These are phyloP conservation scores for Kodamaea plutei DNA, from an alignment of 1,139 yeast genomes.

Conservation along the genomic window DNA sequence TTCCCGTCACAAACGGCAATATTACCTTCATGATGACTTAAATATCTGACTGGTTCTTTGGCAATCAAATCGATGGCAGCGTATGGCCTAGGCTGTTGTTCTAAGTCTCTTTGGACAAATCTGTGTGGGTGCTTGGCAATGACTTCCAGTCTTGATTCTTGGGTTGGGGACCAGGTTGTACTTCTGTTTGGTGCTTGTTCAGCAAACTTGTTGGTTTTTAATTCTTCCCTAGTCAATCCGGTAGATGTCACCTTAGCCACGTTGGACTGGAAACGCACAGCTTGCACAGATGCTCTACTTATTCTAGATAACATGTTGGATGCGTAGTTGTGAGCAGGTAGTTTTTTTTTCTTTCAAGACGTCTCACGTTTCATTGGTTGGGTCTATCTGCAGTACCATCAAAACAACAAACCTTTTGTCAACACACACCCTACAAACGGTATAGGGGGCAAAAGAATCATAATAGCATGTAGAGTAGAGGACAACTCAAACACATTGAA, in stretches of 20 bases:
- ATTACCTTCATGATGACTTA: constrained; percentile 46
- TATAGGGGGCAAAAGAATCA: too few species aligned
- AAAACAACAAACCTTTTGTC: too few species aligned
- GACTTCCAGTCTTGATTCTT: constrained; percentile 58
- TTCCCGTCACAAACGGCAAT: constrained; percentile 86
- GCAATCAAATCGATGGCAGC: constrained; percentile 85
- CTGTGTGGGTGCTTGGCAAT: constrained; percentile 54
- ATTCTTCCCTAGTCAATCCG: constrained; percentile 38
- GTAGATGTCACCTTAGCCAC: constrained; percentile 20
- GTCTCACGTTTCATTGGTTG: constrained; percentile 2
- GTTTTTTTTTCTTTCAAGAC: constrained; percentile 2
- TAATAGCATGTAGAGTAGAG: not conserved
- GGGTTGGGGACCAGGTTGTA: constrained; percentile 68
- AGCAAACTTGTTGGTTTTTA: constrained; percentile 31
- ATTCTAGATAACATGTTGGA: constrained; percentile 12
- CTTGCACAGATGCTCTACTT: constrained; percentile 9
- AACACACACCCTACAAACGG: too few species aligned
- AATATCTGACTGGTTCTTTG: constrained; percentile 64
- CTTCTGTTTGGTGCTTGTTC: constrained; percentile 75
- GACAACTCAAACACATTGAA: not conserved
- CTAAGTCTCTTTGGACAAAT: constrained; percentile 68
- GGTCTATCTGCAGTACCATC: constrained; percentile 1
- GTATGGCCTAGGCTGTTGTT: constrained; percentile 70
- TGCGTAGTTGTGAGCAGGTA: constrained; percentile 1
- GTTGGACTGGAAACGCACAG: constrained; percentile 15